Base-by-base conservation (phyloP, 768 basidiomycete genomes). In the Lentinula sp. region DNA sequence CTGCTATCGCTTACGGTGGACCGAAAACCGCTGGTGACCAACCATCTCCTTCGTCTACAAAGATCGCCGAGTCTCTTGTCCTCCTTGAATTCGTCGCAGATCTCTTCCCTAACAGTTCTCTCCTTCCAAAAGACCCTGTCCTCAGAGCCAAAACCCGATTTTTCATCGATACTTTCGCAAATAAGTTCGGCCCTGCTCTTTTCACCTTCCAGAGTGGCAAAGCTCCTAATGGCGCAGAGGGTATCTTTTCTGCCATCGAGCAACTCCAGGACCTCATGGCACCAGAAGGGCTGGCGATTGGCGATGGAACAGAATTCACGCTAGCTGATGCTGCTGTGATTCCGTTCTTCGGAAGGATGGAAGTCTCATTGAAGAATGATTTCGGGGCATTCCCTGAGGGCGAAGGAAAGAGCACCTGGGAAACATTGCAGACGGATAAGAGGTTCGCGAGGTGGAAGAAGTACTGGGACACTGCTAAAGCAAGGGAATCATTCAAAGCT, bases 81-180 rank as follows among this genome's bases (percentile, higher is more conserved):
- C 81, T 88, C 60, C 73, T 88, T 57, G 86, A 90, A 68, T 84
- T 89, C 72, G 69, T 88, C 60, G 84, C 84, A 9, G 87, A 88
- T 68, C 71, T 87, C 58, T 81, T 75, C 68, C 79, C 81, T 1
- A 67, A 75, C 41, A 57, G 65, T 37, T 6, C 18, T 33, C 73
- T 87, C 42, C 76, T 85, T 8, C 87, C 87, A 3, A 68, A 71
- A 8, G 82, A 85, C 67, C 83, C 83, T 0, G 77, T 88, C 41
- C 64, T 67, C 6, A 81, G 85, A 41, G 87, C 88, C 41, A 75
- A 79, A 60, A 81, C 77, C 7, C 83, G 87, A 23, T 83, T 88
- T 71, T 86, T 88, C 73, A 79, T 85, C 69, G 84, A 88, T 61
- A 72, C 77, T 6, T 75, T 83, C 39, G 74, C 76, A 2, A 79